These are phyloP conservation scores for Backusella macrospora DNA, from an alignment of 192 early-diverging fungal genomes.

Conservation along the genomic window DNA sequence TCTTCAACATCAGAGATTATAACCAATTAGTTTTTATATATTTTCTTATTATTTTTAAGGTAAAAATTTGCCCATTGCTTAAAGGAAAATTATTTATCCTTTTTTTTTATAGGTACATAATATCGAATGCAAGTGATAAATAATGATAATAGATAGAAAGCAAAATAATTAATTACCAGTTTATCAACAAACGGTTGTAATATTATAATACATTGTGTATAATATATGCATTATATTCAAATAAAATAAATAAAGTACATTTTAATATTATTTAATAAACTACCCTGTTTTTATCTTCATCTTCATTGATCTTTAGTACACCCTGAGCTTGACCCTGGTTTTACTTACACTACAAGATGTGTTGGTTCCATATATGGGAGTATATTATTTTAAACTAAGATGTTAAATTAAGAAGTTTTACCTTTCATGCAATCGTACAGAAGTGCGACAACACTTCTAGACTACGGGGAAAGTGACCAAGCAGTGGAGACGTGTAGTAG, in stretches of 20 bases:
- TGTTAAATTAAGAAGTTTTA: too few species aligned
- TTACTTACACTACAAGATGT: too few species aligned
- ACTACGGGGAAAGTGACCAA: too few species aligned
- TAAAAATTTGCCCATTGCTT: not conserved
- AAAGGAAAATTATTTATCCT: not conserved
- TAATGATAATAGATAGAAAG: not conserved
- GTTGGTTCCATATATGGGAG: too few species aligned
- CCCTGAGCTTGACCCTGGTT: not conserved
- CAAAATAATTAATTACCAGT: not conserved
- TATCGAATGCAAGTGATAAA: not conserved
- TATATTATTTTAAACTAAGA: too few species aligned
- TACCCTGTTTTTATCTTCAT: not conserved
- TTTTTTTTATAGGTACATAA: not conserved
- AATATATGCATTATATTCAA: not conserved
- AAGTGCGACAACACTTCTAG: too few species aligned
- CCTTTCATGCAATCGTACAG: too few species aligned
- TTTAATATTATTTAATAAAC: too few species aligned
- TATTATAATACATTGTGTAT: not conserved
- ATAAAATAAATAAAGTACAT: not conserved
- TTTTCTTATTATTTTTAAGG: not conserved
- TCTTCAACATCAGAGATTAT: constrained; percentile 12
- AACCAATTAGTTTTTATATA: not conserved
- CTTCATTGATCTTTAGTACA: not conserved
- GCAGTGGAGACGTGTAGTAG: too few species aligned
- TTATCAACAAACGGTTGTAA: not conserved